A percentile compares a stretch with the other conserved stretches of the same genome.
phyloP scores from a whole-genome alignment of 305 asterid species.

The Ilex paraguariensis region DNA sequence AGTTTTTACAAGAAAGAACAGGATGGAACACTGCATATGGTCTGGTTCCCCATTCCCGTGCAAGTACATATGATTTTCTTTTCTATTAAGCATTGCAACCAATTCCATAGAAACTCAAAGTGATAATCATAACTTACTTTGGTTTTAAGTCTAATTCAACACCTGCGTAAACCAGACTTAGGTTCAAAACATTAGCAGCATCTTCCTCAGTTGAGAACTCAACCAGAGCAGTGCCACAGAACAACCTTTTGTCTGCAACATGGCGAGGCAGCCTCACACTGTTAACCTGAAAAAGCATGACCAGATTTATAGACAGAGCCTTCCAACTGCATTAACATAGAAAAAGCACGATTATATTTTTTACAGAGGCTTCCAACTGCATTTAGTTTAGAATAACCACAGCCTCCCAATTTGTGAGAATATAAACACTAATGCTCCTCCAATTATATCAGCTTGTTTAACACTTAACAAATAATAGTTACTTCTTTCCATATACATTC shows the following conservation, averaged over 20 bases:
- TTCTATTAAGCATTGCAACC: background rate
- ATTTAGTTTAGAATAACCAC: no score
- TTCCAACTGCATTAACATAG: background rate
- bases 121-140: conserved; percentile 40
- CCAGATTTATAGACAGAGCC: conserved; percentile 5
- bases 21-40: no score
- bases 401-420: no score
- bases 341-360: background rate
- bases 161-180: conserved; percentile 67
- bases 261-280: conserved; percentile 99
- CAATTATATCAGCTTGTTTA: no score
- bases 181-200: conserved; percentile 58
- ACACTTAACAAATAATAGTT: no score
- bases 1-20: no score
- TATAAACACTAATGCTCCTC: no score
- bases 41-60: no score
- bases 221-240: conserved; percentile 86
- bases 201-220: conserved; percentile 90
- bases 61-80: no score
- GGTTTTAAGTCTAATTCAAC: conserved; percentile 69
- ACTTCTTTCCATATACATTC: no score
- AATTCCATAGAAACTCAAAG: conserved; percentile 3
- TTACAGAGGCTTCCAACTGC: no score
- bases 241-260: conserved; percentile 75
- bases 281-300: conserved; percentile 54